Base-by-base conservation (phyloP, 108 stramenopile species). In the Nitzschia inconspicua region DNA sequence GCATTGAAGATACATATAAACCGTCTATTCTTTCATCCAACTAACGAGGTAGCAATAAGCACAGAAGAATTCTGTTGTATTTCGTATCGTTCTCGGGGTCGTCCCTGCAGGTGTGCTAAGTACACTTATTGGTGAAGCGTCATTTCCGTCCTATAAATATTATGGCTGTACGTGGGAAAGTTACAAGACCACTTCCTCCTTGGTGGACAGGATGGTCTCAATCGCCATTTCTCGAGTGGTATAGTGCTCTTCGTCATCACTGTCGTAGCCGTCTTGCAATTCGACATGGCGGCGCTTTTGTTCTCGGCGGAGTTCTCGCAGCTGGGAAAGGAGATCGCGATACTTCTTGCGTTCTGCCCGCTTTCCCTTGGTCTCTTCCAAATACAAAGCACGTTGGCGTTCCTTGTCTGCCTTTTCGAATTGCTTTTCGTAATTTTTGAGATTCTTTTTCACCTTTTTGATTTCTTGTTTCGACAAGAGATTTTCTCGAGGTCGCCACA, bases 351-450 rank as follows among this genome's bases (percentile, higher is more conserved):
- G 82, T 35, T 68, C 74, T 41, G 72, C 70, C 3, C 94, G 82
- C 66, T 95, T 95, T 20, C 84, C 94, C 61, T 79, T 88, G 29
- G 94, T 95, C 60, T 88, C 88, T 68, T 92, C 85, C 56, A 92
- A 66, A 24, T 89, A 76, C 29, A 72, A 65, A 19, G 68, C 82
- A 13, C 80, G 73, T 60, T 88, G 78, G 47, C 91, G 86, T 66
- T 85, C 92, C 73, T 88, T 89, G 77, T 98, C 98, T 52, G 86
- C 95, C 56, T 82, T 82, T 44, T 97, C 97, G 80, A 98, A 98
- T 37, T 90, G 83, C 69, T 89, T 82, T 78, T 98, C 98, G 68
- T 98, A 98, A 78, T 96, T 96, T 29, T 93, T 93, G 42, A 98
- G 75, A 60, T 97, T 93, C 60, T 94, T 92, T 18, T 78, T 44